Percentiles rank a stretch among this genome's conserved stretches.
phyloP scores from a whole-genome alignment of 1,284 basidiomycete species.

The Chalciporus sp. region DNA sequence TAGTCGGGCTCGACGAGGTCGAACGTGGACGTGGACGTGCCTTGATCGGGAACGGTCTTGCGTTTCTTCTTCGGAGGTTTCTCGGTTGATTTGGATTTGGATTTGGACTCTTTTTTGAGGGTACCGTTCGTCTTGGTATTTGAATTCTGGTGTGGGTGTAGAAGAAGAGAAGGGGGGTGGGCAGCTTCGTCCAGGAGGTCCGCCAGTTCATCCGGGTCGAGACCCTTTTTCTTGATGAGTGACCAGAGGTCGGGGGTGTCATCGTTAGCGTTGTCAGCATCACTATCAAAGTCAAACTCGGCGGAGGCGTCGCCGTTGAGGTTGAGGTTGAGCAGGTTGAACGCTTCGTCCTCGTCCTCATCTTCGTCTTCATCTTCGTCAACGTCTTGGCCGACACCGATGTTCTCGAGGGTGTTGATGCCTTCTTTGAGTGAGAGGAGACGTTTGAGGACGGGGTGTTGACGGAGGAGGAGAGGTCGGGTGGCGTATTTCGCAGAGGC shows the following conservation, averaged over 20 bases:
- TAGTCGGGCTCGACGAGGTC: constrained; percentile 76
- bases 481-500: constrained; percentile 64
- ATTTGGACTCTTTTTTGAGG: constrained; percentile 8
- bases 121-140: constrained; percentile 10
- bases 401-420: constrained; percentile 79
- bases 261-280: too few species aligned
- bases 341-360: constrained; percentile 38
- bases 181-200: constrained; percentile 57
- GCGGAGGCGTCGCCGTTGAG: constrained; percentile 16
- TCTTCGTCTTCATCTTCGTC: constrained; percentile 50
- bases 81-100: neutral
- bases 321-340: constrained; percentile 23
- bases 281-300: constrained; percentile 5
- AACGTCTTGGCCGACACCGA: constrained; percentile 61
- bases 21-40: constrained; percentile 47
- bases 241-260: constrained; percentile 29
- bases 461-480: constrained; percentile 65
- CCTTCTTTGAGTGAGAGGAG: constrained; percentile 87
- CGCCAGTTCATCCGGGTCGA: constrained; percentile 58
- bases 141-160: neutral
- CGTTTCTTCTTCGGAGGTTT: constrained; percentile 43
- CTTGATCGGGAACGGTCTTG: constrained; percentile 30
- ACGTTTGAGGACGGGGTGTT: constrained; percentile 81
- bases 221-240: constrained; percentile 29
- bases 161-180: constrained; percentile 14